phyloP scores from a whole-genome alignment of 495 filamentous ascomycete species.

The Apodospora peruviana region DNA sequence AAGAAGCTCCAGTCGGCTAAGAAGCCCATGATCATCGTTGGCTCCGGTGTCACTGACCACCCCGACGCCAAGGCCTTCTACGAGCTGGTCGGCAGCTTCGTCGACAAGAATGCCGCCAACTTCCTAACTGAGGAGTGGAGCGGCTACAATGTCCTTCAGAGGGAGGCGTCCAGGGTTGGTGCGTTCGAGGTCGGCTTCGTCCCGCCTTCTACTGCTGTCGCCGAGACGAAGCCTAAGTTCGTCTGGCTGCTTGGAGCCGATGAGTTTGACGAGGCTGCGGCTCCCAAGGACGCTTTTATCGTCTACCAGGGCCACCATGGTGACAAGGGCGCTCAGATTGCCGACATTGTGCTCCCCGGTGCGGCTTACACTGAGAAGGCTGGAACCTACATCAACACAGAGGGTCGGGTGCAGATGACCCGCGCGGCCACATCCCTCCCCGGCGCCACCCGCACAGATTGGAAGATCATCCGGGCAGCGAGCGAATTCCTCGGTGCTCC shows the following conservation, averaged over 20 bases:
- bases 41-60: conserved; percentile 84
- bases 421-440: conserved; percentile 78
- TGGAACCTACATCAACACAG: conserved; percentile 96
- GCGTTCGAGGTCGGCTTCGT: conserved; percentile 96
- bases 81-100: conserved; percentile 79
- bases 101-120: conserved; percentile 84
- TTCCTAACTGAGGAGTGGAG: conserved; percentile 92
- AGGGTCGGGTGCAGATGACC: conserved; percentile 90
- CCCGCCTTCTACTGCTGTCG: conserved; percentile 68
- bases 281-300: conserved; percentile 92
- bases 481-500: conserved; percentile 86
- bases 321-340: conserved; percentile 85
- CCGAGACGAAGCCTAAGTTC: conserved; percentile 82
- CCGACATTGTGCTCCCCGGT: conserved; percentile 89
- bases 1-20: conserved; percentile 85
- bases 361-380: conserved; percentile 96
- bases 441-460: conserved; percentile 88
- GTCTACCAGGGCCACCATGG: conserved; percentile 98
- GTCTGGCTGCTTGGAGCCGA: conserved; percentile 96
- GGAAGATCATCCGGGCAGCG: conserved; percentile 93
- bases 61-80: conserved; percentile 86
- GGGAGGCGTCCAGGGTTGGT: conserved; percentile 81
- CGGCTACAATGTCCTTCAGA: conserved; percentile 93
- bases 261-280: conserved; percentile 71
- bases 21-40: conserved; percentile 92